These are phyloP conservation scores for Globisporangium canariense DNA, from an alignment of 352 stramenopile species.

Conservation along the genomic window DNA sequence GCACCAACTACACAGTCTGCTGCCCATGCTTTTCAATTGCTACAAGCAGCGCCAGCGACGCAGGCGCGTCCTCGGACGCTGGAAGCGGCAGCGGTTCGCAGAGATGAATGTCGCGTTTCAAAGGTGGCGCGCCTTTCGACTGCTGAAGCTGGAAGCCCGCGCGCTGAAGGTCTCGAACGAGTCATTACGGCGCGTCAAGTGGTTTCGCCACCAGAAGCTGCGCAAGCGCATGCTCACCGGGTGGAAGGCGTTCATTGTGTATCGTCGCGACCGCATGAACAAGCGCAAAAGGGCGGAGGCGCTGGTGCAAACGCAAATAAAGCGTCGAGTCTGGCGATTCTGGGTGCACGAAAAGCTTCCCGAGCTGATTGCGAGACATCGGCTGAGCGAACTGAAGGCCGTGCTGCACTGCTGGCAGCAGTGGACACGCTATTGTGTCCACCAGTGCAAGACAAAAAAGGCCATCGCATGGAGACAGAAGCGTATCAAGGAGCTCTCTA, in stretches of 20 bases:
- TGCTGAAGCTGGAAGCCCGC: conserved; percentile 7
- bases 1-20: conserved; percentile 5
- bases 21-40: conserved; percentile 7
- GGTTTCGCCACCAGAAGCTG: conserved; percentile 28
- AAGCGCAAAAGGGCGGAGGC: background rate
- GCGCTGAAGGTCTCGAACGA: conserved; percentile 10
- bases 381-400: conserved; percentile 11
- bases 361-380: conserved; percentile 5
- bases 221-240: conserved; percentile 17
- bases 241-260: conserved; percentile 15
- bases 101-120: conserved; percentile 10
- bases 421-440: conserved; percentile 2
- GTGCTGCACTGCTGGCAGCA: conserved; percentile 9
- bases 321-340: conserved; percentile 6
- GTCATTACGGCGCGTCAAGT: conserved; percentile 14
- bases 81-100: conserved; percentile 7
- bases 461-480: conserved; percentile 6
- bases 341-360: conserved; percentile 10
- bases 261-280: background rate
- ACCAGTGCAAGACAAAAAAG: conserved; percentile 13
- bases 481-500: background rate
- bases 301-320: background rate
- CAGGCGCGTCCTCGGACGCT: conserved; percentile 14
- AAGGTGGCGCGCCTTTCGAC: conserved; percentile 14
- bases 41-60: conserved; percentile 12